Conservation (phyloP, 768 basidiomycete species). For the Suillus subluteus region DNA sequence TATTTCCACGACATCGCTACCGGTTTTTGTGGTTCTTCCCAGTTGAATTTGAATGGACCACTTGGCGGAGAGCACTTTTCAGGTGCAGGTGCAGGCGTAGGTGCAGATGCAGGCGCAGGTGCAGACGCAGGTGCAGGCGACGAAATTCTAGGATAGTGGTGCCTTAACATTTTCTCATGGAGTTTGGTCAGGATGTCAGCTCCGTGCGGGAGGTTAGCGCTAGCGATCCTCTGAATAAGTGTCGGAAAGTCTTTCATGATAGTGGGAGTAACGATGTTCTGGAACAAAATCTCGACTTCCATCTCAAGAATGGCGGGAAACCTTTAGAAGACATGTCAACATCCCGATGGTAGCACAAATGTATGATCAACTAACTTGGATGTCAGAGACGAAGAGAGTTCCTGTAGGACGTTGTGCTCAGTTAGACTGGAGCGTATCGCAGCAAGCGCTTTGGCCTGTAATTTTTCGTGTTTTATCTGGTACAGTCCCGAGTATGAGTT, state of each 20-base stretch:
- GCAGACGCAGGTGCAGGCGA: too few relatives aligned
- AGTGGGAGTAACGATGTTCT: conserved; percentile 10
- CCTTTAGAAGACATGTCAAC: conserved; percentile 3
- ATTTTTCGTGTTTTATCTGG: conserved; percentile 24
- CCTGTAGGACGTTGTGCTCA: conserved; percentile 27
- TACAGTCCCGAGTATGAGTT: background rate
- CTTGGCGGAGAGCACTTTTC: background rate
- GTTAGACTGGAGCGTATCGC: conserved; percentile 22
- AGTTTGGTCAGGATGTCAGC: conserved; percentile 15
- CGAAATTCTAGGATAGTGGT: conserved; percentile 7
- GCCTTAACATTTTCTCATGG: conserved; percentile 11
- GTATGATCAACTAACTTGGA: conserved; percentile 22
- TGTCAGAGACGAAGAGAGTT: conserved; percentile 30
- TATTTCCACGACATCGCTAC: background rate
- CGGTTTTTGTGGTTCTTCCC: background rate
- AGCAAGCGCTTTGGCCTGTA: conserved; percentile 22
- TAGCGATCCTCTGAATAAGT: conserved; percentile 12
- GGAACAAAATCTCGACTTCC: conserved; percentile 16
- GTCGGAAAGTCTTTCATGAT: conserved; percentile 8
- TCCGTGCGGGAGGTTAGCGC: conserved; percentile 16
- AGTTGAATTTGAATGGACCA: background rate
- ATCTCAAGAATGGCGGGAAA: conserved; percentile 12
- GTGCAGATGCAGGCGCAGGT: too few relatives aligned
- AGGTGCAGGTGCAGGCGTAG: too few relatives aligned
- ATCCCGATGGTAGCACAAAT: too few relatives aligned